Evolutionary conservation across 2,329 filamentous ascomycete species (phyloP), one percentile per base, ranked within the genome.

Genomic region (Graphiopsis chlorocephala): DNA sequence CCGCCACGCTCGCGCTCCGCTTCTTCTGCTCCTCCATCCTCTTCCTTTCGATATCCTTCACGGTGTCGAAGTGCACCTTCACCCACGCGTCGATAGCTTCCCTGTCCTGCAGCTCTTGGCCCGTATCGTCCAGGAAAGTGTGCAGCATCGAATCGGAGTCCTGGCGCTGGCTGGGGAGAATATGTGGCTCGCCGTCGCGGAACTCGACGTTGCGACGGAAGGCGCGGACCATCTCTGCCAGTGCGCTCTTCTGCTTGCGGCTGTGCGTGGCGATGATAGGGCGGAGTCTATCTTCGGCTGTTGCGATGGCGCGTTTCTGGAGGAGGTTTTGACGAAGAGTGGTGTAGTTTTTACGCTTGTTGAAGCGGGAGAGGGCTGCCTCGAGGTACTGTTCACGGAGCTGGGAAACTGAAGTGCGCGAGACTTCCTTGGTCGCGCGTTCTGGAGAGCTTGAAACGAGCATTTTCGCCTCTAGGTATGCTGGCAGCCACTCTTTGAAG

Each of bases 401-500:
- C 1, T 72, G 65, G 69, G 71, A 3, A 62, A 60, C 14, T 66
- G 33, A 28, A 38, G 10, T 5, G 38, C 5, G 15, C 1, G 38
- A 4, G 11, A 2, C 20, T 2, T 31, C n/a, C 1, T 33, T 42
- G 5, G 17, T 6, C 11, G 25, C 7, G 3, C 17, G 14, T 14
- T 14, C 17, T 15, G 7, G 15, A 48, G 10, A 23, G 6, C 11
- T n/a, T 6, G 14, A 7, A 15, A 7, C 10, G 6, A 6, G 2
- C 14, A 23, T 2, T 33, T 15, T 61, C 10, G 35, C 57, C 63
- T 76, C 75, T 1, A 80, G 78, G 65, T 84, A 84, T 2, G 71
- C 71, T 0, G 87, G 86, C n/a, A 90, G 75, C 67, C 86, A 92
- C 5, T 88, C 84, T 1, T 88, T 80, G 4, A 88, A 74, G 83